Conservation (phyloP, 441 rosid species). For the Euphorbia corollata region DNA sequence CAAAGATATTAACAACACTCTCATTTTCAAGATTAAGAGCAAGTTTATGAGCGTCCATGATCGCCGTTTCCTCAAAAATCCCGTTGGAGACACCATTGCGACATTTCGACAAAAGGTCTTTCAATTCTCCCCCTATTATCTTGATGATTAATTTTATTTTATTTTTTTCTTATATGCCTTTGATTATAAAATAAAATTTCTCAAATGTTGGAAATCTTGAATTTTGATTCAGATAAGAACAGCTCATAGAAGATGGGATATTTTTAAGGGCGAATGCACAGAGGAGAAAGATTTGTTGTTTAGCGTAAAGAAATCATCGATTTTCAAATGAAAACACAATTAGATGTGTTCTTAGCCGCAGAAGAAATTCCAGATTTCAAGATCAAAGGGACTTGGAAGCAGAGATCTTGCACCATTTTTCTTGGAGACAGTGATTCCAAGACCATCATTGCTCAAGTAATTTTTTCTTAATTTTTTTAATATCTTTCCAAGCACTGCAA, state of each 20-base stretch:
- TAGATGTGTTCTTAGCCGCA: slow-evolving; percentile 32
- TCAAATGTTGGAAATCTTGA: no score
- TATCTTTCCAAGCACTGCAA: no score
- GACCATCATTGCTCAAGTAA: slow-evolving; percentile 17
- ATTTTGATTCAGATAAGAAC: slow-evolving; percentile 22
- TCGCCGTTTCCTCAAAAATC: slow-evolving; percentile 23
- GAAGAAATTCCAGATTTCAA: slow-evolving; percentile 29
- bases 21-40: slow-evolving; percentile 25
- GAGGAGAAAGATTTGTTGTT: slow-evolving; percentile 23
- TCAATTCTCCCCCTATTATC: no score
- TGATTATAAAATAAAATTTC: no score
- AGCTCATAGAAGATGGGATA: slow-evolving; percentile 35
- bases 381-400: slow-evolving; percentile 29
- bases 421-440: slow-evolving; percentile 26
- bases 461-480: not conserved
- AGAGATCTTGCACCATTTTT: slow-evolving; percentile 28
- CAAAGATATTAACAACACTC: slow-evolving; percentile 18
- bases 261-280: slow-evolving; percentile 31
- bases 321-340: slow-evolving; percentile 21
- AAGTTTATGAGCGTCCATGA: slow-evolving; percentile 21
- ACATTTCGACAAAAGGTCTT: slow-evolving; percentile 18
- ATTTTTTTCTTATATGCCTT: no score
- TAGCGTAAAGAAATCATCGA: slow-evolving; percentile 25
- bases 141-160: no score
- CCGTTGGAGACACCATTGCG: slow-evolving; percentile 7